Percentiles rank a stretch among this genome's conserved stretches.
Conservation (phyloP, 2,329 filamentous ascomycete genomes). For the Diaporthe aspalathi region DNA sequence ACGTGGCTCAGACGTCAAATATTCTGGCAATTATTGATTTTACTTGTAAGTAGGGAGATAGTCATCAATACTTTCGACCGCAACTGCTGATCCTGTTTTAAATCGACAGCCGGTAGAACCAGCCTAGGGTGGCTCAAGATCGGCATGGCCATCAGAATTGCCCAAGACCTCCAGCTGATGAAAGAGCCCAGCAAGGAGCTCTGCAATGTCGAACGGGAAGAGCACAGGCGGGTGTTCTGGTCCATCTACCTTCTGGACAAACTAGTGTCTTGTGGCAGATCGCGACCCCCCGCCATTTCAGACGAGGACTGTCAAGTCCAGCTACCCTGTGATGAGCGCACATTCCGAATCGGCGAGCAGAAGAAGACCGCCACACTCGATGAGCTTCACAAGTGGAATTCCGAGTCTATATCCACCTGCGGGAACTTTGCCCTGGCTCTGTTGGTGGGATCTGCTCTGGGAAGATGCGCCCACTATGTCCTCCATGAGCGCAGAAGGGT, state of each 20-base stretch:
- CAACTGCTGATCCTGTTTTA: background rate
- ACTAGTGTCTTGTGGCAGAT: constrained; percentile 2
- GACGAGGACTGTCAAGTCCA: constrained; percentile 1
- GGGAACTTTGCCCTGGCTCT: background rate
- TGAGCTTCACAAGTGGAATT: background rate
- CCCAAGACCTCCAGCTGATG: background rate
- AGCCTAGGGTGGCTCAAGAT: constrained; percentile 4
- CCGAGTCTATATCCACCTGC: background rate
- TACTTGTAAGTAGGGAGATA: background rate
- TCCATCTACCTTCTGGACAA: constrained; percentile 6
- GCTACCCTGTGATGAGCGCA: background rate
- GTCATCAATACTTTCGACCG: no score
- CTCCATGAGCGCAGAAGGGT: background rate
- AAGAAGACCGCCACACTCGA: constrained; percentile 1
- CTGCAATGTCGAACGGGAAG: background rate
- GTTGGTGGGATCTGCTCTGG: background rate
- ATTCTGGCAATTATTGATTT: constrained; percentile 10
- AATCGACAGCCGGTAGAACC: background rate
- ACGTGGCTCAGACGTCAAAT: constrained; percentile 6
- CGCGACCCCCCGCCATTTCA: background rate
- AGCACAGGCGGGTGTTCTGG: constrained; percentile 1
- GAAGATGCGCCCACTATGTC: constrained; percentile 1
- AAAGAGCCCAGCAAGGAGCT: background rate
- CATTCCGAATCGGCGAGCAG: background rate
- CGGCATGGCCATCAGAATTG: constrained; percentile 11